These are phyloP conservation scores for Xylaria sp. DNA, from an alignment of 495 filamentous ascomycete genomes.

Conservation along the genomic window DNA sequence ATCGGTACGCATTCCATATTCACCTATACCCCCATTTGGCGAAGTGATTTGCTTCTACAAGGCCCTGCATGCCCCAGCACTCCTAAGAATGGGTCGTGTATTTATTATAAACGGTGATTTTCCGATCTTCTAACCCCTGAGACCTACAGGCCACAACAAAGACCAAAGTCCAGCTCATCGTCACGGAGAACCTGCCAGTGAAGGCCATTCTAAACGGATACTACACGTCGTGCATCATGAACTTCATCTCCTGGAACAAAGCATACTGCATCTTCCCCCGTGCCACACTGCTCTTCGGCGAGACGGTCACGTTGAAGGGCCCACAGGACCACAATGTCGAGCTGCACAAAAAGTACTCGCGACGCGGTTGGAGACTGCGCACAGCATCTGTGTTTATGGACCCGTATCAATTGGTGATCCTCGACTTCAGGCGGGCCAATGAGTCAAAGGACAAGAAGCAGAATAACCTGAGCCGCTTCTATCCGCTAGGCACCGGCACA, in stretches of 20 bases:
- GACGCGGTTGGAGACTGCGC: neutral
- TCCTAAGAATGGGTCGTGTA: neutral
- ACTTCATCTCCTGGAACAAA: constrained; percentile 13
- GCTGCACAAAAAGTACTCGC: neutral
- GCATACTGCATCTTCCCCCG: constrained; percentile 8
- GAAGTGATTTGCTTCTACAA: neutral
- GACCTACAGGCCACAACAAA: neutral
- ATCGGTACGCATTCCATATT: neutral
- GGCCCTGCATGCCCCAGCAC: neutral
- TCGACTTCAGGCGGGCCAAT: neutral
- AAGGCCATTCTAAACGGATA: neutral
- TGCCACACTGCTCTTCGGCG: neutral
- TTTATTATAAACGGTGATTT: neutral
- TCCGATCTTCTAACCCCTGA: neutral
- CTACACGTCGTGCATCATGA: constrained; percentile 6
- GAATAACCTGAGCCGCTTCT: neutral
- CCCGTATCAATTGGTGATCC: neutral
- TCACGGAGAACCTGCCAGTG: neutral
- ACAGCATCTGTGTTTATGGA: neutral
- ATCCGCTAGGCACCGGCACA: neutral
- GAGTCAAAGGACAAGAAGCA: neutral
- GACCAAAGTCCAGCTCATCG: constrained; percentile 3
- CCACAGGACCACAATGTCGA: neutral
- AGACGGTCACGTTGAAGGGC: neutral
- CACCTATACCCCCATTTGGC: neutral